phyloP scores from a whole-genome alignment of 306 rosid species.

The Gillenia trifoliata region DNA sequence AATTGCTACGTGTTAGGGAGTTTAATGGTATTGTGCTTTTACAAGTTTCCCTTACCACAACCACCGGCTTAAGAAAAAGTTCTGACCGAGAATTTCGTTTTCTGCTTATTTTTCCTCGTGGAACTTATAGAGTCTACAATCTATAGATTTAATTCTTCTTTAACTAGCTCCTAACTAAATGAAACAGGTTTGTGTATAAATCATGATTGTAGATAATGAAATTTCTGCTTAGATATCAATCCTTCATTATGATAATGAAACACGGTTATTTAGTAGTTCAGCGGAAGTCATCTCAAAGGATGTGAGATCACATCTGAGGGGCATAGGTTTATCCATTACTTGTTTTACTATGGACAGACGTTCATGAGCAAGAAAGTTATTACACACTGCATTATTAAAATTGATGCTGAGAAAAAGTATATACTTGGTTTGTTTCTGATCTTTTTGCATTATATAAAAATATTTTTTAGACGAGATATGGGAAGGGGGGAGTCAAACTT shows the following conservation, averaged over 20 bases:
- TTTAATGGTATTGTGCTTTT: neutral
- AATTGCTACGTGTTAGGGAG: neutral
- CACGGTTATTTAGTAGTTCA: neutral
- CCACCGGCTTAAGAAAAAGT: neutral
- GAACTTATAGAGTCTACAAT: neutral
- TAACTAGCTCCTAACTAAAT: neutral
- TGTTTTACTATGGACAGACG: neutral
- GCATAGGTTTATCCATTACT: neutral
- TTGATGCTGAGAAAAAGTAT: neutral
- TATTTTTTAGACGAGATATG: neutral
- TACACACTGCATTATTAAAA: neutral
- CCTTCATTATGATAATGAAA: neutral
- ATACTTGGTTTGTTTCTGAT: neutral
- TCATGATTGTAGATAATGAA: neutral
- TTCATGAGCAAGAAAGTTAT: neutral
- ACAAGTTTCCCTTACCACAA: neutral
- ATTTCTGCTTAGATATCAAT: neutral
- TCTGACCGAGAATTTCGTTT: neutral
- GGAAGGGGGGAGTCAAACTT: neutral
- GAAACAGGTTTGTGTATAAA: neutral
- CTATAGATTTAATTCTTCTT: neutral
- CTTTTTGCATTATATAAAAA: too few relatives aligned
- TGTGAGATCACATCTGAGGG: neutral
- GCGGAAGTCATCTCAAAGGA: neutral
- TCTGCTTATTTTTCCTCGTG: neutral